Evolutionary conservation across 83 land plant genomes (phyloP), one percentile per base, ranked within the genome.

Genomic region (Picea abies): DNA sequence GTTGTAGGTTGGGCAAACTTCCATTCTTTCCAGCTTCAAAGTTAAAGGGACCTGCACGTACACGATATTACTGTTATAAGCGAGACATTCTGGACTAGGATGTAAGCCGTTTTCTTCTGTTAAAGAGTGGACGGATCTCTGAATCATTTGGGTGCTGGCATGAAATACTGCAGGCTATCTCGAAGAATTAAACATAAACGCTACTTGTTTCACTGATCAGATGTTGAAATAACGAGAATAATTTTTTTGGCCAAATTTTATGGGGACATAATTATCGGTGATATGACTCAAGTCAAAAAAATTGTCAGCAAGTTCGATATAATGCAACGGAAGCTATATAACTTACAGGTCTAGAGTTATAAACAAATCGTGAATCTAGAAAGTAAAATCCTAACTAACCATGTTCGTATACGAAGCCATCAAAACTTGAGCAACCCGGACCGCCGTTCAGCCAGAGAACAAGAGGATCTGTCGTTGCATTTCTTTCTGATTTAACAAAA

Each of bases 341-440:
- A 12, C 44, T 69, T 35, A 69, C 37, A 9, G 2, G 12, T 49
- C 56, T 49, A 49, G 10, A 49, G 12, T 10, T 49, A 10, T 49
- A 49, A 49, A 16, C 12, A 49, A 49, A 10, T 49, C 11, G 12
- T 49, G 11, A 49, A 49, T 49, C 47, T 41, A 5, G 47, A 44
- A 5, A 44, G 47, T 52, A 10, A 2, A 52, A 52, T 52, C 14
- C 12, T 52, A 52, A 52, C 35, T n/a, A 84, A 94, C 98, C 98
- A 79, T 96, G 98, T 81, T 96, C 98, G 84, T 94, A 96, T 16
- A 96, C 85, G 81, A 96, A 96, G 2, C 97, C 98, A 86, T 94
- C 94, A 72, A 94, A 92, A 82, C 91, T 90, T 23, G 96, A 94
- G 86, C 96, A 94, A 9, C 95, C 96, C 2, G 96, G 95, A 11